These are phyloP conservation scores for Rhinocladiella mackenziei DNA, from an alignment of 2,329 filamentous ascomycete genomes.

Conservation along the genomic window DNA sequence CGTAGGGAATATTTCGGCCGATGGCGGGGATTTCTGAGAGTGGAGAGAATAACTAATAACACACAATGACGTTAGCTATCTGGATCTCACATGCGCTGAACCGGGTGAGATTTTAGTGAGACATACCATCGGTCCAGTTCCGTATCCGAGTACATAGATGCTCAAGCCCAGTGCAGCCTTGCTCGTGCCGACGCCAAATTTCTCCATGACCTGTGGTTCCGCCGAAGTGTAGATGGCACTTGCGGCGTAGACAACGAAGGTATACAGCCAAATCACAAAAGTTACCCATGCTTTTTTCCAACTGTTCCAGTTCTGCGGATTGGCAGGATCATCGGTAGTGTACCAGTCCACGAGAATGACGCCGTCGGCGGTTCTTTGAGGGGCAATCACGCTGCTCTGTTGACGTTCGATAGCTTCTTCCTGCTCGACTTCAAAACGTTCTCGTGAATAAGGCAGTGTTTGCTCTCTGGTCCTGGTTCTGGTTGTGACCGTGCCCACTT, in stretches of 20 bases:
- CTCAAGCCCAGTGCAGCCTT: conserved; percentile 35
- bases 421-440: conserved; percentile 34
- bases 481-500: conserved; percentile 15
- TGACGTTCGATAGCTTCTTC: conserved; percentile 31
- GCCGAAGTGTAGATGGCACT: conserved; percentile 36
- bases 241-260: conserved; percentile 35
- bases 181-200: conserved; percentile 32
- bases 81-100: background rate
- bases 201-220: conserved; percentile 28
- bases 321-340: conserved; percentile 52
- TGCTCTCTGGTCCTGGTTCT: conserved; percentile 29
- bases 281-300: conserved; percentile 31
- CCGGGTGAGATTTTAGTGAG: background rate
- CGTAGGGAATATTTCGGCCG: conserved; percentile 65
- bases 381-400: conserved; percentile 34
- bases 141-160: conserved; percentile 42
- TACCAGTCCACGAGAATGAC: conserved; percentile 38
- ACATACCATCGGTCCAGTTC: conserved; percentile 43
- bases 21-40: conserved; percentile 63
- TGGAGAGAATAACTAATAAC: conserved; percentile 59
- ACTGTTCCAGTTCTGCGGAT: conserved; percentile 44
- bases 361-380: conserved; percentile 37
- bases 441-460: conserved; percentile 29
- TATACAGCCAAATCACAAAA: conserved; percentile 23
- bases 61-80: conserved; percentile 4